Evolutionary conservation across 495 filamentous ascomycete species (phyloP).

Genomic region (Penicillium turbatum): DNA sequence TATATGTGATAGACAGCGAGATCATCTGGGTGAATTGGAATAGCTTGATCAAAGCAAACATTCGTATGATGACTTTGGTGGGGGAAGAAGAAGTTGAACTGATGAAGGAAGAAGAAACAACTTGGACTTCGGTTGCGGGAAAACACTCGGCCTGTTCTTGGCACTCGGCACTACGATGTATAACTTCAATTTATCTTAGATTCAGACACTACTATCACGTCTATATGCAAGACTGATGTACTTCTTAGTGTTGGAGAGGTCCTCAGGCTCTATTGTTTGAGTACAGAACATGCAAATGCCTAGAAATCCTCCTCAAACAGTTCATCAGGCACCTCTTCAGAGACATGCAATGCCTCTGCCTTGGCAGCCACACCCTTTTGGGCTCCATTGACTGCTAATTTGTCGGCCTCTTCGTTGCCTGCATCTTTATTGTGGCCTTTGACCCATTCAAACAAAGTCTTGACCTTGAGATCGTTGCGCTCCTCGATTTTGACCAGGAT

Average conservation of each 20-base stretch:
- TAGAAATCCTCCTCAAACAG: slow-evolving; percentile 33
- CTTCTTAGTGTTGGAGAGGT: no score
- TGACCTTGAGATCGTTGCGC: slow-evolving; percentile 53
- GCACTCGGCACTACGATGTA: no score
- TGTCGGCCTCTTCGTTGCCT: slow-evolving; percentile 79
- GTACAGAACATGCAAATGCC: not conserved
- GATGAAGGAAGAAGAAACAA: not conserved
- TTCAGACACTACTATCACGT: not conserved
- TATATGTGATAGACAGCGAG: slow-evolving; percentile 1
- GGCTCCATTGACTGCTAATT: slow-evolving; percentile 63
- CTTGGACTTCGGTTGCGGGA: no score
- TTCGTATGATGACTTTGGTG: not conserved
- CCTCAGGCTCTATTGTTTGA: not conserved
- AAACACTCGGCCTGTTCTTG: not conserved
- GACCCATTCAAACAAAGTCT: slow-evolving; percentile 77
- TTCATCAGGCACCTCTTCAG: slow-evolving; percentile 30
- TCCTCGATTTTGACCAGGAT: slow-evolving; percentile 70
- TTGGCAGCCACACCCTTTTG: slow-evolving; percentile 36
- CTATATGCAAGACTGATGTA: not conserved
- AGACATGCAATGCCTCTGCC: slow-evolving; percentile 23
- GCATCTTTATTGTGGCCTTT: slow-evolving; percentile 68
- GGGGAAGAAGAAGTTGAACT: not conserved
- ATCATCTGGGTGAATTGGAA: slow-evolving; percentile 22
- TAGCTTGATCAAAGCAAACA: not conserved
- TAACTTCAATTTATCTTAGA: no score